Base-by-base conservation (phyloP, 768 basidiomycete species). In the Xerocomus potaroensis region DNA sequence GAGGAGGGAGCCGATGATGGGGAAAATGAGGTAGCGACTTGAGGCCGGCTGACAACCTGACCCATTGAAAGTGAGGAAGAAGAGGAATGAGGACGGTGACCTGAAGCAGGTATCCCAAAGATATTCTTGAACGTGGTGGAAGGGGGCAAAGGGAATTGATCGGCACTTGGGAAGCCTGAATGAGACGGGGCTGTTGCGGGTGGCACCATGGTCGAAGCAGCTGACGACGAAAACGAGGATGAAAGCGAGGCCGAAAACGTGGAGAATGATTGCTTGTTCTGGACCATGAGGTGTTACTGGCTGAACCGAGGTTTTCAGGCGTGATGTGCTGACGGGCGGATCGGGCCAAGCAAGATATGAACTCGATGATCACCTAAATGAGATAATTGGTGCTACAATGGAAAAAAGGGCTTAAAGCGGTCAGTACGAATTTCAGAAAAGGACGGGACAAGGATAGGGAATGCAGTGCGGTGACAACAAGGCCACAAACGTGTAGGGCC, bases 181-280 rank as follows among this genome's bases (percentile, higher is more conserved):
- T 59, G 65, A 47, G 71, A 65, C 50, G 63, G 61, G 41, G 62
- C 55, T 39, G 60, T 62, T 56, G 64, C 64, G 54, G 62, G 69
- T 53, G 66, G 62, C 61, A 67, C 61, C 67, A 70, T 70, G 57
- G 70, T 67, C 46, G 71, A 63, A 50, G 62, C 67, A 55, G 66
- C 62, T 49, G 73, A 68, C 58, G 75, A 69, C 53, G 70, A 61
- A 60, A 75, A 71, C 53, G 76, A 73, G 63, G 73, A 70, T 26
- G 70, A 66, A 49, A 67, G 64, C 36, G 72, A 72, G 61, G 66
- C 65, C 43, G 63, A 58, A 48, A 75, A 72, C 55, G 63, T 62
- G 56, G 70, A 64, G 49, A 65, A 54, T 44, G 67, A 65, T 56
- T 72, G 62, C 59, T 64, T 64, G 60, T 62, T 66, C 60, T 58